Evolutionary conservation across 83 land plant genomes (phyloP), one percentile per base, ranked within the genome.

Genomic region (Isoetes engelmannii): DNA sequence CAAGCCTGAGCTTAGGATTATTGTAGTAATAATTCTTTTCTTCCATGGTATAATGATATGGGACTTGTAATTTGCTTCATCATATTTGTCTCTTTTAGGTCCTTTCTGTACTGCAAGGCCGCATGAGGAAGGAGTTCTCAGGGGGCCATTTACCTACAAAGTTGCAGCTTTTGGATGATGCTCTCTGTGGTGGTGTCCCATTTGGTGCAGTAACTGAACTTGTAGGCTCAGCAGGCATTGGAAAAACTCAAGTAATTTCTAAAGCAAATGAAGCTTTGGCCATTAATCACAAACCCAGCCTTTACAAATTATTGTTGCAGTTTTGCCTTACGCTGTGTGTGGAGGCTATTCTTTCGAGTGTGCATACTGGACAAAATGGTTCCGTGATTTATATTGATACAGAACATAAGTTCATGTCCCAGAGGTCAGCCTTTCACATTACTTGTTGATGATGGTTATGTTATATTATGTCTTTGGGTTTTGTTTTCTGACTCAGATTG

Each of bases 191-290:
- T 45, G 97, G 97, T 61, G 78, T 91, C 18, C 97, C 97, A n/a
- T 86, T 84, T 78, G 97, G 94, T 70, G 86, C 78, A 12, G 42
- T 91, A 43, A 91, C 90, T 51, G 97, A 91, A 61, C 46, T 91
- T 71, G 97, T 89, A 61, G 97, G 88, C 61, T 90, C 94, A 41
- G 78, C 93, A 4, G 94, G 97, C 49, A 86, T 86, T 46, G 97
- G 97, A 43, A 89, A 91, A 78, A 91, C 90, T 6, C 97, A 91
- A 61, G 97, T 91, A 75, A 20, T 28, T 28, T 28, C 37, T 28
- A 28, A 28, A 2, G 37, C 37, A 28, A 28, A 28, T 28, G 37
- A 28, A 28, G 37, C 37, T 28, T 28, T 28, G 54, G 54, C 12
- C 15, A 51, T 12, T 51, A 15, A 1, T 51, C 12, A 51, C 63